Evolutionary conservation across 371 early-diverging fungal species (phyloP).

Genomic region (Mortierella sp.): DNA sequence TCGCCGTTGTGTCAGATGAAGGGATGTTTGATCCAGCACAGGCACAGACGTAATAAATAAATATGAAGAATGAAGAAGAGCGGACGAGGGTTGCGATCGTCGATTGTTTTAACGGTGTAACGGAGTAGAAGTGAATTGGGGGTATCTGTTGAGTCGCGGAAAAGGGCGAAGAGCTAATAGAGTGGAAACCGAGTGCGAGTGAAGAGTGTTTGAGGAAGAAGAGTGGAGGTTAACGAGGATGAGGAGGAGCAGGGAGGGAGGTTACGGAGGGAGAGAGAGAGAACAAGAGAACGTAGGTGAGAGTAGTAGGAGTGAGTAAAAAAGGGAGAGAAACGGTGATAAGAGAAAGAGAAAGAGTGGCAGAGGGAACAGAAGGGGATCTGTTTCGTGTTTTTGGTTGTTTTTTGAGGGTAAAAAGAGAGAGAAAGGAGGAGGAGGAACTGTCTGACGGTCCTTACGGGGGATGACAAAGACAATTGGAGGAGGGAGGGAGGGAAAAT

Average conservation of each 20-base stretch:
- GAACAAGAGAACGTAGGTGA: conserved; percentile 3
- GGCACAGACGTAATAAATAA: not conserved
- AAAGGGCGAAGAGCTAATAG: not conserved
- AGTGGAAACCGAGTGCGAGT: not conserved
- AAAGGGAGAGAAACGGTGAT: not conserved
- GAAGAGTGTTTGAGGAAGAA: too few species aligned
- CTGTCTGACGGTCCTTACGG: not conserved
- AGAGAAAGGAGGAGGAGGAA: too few species aligned
- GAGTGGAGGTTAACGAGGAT: conserved; percentile 1
- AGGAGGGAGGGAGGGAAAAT: not conserved
- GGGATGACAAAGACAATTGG: conserved; percentile 1
- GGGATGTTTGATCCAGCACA: not conserved
- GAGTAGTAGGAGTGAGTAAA: too few species aligned
- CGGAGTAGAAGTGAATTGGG: not conserved
- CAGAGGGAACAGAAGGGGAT: not conserved
- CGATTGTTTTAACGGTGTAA: conserved; percentile 2
- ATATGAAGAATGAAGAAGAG: not conserved
- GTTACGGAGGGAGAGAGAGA: not conserved
- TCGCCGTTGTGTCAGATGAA: not conserved
- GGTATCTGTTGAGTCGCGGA: not conserved
- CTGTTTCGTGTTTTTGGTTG: not conserved
- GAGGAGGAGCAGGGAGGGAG: conserved; percentile 5
- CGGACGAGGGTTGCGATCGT: not conserved
- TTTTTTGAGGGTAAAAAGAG: too few species aligned
- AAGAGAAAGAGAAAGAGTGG: not conserved